These are phyloP conservation scores for Penicillium sp. DNA, from an alignment of 2,329 filamentous ascomycete species.

Conservation along the genomic window DNA sequence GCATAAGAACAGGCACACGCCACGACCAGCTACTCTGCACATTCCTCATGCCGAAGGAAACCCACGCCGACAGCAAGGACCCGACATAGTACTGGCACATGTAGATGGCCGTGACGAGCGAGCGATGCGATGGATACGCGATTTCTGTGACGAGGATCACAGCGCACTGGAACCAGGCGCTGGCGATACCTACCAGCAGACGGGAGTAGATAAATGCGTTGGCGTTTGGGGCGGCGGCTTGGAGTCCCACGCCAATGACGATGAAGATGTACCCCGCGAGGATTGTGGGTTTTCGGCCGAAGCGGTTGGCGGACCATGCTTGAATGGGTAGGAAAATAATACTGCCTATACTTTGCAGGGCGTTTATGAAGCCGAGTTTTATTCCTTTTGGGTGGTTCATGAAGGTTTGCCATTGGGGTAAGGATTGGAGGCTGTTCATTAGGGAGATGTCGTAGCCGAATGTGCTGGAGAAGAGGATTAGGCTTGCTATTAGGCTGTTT, in stretches of 20 bases:
- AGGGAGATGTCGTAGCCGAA: conserved; percentile 7
- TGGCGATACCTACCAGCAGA: conserved; percentile 33
- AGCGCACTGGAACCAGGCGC: conserved; percentile 30
- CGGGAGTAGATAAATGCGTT: conserved; percentile 32
- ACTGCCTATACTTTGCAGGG: conserved; percentile 3
- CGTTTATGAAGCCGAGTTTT: conserved; percentile 2
- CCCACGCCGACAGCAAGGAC: conserved; percentile 20
- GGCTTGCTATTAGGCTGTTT: neutral
- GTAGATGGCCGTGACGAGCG: conserved; percentile 31
- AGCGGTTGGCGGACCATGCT: conserved; percentile 27
- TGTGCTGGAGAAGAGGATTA: conserved; percentile 9
- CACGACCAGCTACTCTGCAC: conserved; percentile 8
- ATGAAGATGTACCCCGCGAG: conserved; percentile 31
- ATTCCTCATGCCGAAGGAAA: neutral
- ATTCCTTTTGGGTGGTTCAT: neutral
- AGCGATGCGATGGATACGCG: conserved; percentile 39
- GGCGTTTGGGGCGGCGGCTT: conserved; percentile 21
- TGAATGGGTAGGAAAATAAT: conserved; percentile 1
- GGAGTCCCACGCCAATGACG: conserved; percentile 19
- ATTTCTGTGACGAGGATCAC: conserved; percentile 42
- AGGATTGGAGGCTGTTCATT: conserved; percentile 7
- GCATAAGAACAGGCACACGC: conserved; percentile 12
- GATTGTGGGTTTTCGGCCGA: conserved; percentile 30
- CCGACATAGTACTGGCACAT: conserved; percentile 32
- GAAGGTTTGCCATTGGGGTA: conserved; percentile 3